phyloP scores from a whole-genome alignment of 495 filamentous ascomycete genomes.

The Talaromyces wortmannii region DNA sequence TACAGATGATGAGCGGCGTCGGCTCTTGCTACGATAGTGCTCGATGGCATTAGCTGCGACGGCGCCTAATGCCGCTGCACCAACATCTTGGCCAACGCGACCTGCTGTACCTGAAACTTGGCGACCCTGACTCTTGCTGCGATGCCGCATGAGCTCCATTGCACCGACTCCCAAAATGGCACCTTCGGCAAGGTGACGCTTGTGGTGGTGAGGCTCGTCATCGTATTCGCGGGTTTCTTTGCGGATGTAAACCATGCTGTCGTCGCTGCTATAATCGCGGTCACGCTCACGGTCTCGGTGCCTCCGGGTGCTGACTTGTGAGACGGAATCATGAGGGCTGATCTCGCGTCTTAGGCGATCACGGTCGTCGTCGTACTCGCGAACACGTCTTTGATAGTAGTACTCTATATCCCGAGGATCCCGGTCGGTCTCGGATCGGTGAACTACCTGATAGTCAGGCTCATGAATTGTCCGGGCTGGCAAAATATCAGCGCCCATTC shows the following conservation, averaged over 20 bases:
- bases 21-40: conserved; percentile 60
- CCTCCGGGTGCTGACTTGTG: conserved; percentile 36
- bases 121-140: conserved; percentile 51
- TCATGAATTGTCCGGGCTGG: conserved; percentile 34
- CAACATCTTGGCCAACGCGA: conserved; percentile 66
- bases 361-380: conserved; percentile 49
- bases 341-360: conserved; percentile 43
- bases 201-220: conserved; percentile 56
- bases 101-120: conserved; percentile 51
- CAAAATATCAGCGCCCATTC: not conserved
- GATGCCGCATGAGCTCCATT: conserved; percentile 66
- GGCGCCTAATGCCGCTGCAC: conserved; percentile 75
- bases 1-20: conserved; percentile 38
- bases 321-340: conserved; percentile 52
- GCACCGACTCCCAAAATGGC: conserved; percentile 73
- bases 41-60: conserved; percentile 71
- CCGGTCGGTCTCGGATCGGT: conserved; percentile 49
- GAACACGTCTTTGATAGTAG: conserved; percentile 55
- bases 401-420: conserved; percentile 54
- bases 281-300: conserved; percentile 21
- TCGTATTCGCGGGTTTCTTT: conserved; percentile 52
- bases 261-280: conserved; percentile 52
- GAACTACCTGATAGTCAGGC: conserved; percentile 60
- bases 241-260: conserved; percentile 54
- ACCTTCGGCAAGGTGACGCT: conserved; percentile 80